A percentile compares a stretch with the other conserved stretches of the same genome.
Conservation (phyloP, 176 grass and related monocot genomes). For the Carex littledalei region DNA sequence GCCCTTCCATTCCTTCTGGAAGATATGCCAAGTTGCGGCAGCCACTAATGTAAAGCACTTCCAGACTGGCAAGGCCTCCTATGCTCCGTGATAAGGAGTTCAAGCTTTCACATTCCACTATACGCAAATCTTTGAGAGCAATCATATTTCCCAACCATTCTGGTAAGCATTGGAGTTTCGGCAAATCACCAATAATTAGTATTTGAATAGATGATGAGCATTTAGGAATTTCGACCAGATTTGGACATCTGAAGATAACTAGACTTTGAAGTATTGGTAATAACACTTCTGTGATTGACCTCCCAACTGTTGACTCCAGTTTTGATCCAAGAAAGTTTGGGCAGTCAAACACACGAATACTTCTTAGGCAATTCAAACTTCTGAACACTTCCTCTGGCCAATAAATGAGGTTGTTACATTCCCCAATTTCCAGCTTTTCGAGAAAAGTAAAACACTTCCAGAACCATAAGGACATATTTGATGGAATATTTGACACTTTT, state of each 20-base stretch:
- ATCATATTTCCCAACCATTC: not conserved
- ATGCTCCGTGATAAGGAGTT: not conserved
- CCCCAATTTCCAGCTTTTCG: fast-evolving
- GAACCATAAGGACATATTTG: not conserved
- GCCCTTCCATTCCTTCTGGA: not conserved
- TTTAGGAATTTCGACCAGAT: not conserved
- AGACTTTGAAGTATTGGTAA: not conserved
- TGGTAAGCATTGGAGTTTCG: not conserved
- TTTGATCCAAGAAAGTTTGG: not conserved
- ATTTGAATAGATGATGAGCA: not conserved
- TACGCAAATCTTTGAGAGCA: not conserved
- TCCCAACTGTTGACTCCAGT: not conserved
- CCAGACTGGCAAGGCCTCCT: not conserved
- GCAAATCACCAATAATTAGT: not conserved
- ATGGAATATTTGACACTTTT: not conserved
- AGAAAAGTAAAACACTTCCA: not conserved
- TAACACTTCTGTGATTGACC: not conserved
- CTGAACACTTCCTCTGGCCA: not conserved
- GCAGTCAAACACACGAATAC: fast-evolving
- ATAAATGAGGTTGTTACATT: not conserved
- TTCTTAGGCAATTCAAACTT: not conserved
- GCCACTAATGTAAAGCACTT: fast-evolving
- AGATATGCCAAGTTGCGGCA: not conserved
- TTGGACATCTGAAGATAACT: fast-evolving
- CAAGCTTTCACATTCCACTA: not conserved